Evolutionary conservation across 2,329 filamentous ascomycete genomes (phyloP), one percentile per base, ranked within the genome.

Genomic region (Diaporthe sp.): DNA sequence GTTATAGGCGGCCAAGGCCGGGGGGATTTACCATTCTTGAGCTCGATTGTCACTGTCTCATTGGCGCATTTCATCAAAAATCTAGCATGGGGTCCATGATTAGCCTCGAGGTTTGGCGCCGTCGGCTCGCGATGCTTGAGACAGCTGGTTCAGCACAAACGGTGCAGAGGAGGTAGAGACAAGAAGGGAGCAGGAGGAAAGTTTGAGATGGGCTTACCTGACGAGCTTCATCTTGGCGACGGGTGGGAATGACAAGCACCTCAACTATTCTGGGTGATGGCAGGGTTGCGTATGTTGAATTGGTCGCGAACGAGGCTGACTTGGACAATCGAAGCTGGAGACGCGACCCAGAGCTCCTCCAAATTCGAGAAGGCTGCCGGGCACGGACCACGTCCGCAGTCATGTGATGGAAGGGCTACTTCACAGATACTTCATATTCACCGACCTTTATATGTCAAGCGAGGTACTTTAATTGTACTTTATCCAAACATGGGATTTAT

Each of bases 11-110:
- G n/a, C n/a, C n/a, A n/a, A 39, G 37, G 12, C 3, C 37, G 75
- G 58, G 17, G 42, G 58, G 80, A 80, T 85, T 61, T 88, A 97
- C 96, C 97, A 91, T 98, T 98, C 87, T 99, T 99, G 80, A 99
- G 90, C 87, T 99, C 97, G 85, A 99, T 94, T 60, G 96, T 98
- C 82, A 98, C 97, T 82, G 97, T 98, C 89, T 99, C 97, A 86
- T 98, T 98, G 86, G 94, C 93, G 86, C 96, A 98, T 90, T 99
- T 99, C 96, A 98, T 98, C 81, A 99, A 90, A 86, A 99, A 99
- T 85, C 97, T 98, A 85, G 77, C 76, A 44, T 60, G 77, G 75
- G 46, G 76, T 68, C 77, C 42, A 79, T 37, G 62, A 79, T 85
- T 79, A 84, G 83, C 79, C 81, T 74, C 77, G 77, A 76, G 68